Conservation (phyloP, 805 yeast species). For the Schizosaccharomyces japonicus region DNA sequence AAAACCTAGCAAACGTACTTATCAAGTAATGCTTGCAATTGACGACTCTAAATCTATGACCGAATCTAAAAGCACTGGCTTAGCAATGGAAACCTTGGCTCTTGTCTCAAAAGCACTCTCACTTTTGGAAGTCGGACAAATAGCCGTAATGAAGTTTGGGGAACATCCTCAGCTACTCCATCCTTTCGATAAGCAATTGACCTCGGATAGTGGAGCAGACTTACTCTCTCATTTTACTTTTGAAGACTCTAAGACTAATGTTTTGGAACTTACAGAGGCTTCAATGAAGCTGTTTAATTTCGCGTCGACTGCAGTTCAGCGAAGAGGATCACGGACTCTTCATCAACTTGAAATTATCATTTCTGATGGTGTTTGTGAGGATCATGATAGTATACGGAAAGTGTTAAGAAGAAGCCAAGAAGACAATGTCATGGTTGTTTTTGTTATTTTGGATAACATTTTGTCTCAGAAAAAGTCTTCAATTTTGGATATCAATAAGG, state of each 20-base stretch:
- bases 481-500: conserved; percentile 86
- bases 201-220: conserved; percentile 57
- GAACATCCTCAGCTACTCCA: conserved; percentile 63
- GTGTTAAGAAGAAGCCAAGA: conserved; percentile 82
- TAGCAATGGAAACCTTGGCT: conserved; percentile 87
- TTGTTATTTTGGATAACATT: conserved; percentile 80
- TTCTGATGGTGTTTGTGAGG: conserved; percentile 94
- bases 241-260: conserved; percentile 70
- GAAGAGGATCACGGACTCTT: conserved; percentile 24
- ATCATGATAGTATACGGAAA: conserved; percentile 59
- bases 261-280: conserved; percentile 42
- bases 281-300: conserved; percentile 42
- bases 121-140: conserved; percentile 80
- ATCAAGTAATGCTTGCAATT: conserved; percentile 89
- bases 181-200: conserved; percentile 69
- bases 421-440: conserved; percentile 78
- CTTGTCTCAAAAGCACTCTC: conserved; percentile 82
- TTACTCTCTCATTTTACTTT: conserved; percentile 76
- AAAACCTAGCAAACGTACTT: conserved; percentile 89
- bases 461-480: conserved; percentile 32
- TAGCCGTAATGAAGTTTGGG: conserved; percentile 79
- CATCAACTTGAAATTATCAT: conserved; percentile 87
- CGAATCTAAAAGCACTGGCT: conserved; percentile 67
- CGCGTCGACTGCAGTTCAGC: conserved; percentile 26
- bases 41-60: conserved; percentile 97